Percentiles rank a stretch among this genome's conserved stretches.
phyloP scores from a whole-genome alignment of 768 basidiomycete genomes.

The Rhizopogon sp. region DNA sequence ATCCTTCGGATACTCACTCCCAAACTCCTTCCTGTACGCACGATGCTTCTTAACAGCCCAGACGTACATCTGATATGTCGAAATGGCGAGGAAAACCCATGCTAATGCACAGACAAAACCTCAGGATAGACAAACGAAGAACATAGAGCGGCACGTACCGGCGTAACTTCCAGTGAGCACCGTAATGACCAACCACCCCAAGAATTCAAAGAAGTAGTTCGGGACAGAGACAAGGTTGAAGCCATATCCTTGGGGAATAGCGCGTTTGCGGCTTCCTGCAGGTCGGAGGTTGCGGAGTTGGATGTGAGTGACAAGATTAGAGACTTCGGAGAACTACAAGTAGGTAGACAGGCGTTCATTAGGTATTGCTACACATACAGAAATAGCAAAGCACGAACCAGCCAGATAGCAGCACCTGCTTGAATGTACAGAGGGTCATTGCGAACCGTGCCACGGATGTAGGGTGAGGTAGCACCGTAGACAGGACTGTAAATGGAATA shows the following conservation, averaged over 20 bases:
- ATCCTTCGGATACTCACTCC: constrained; percentile 69
- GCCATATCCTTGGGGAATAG: constrained; percentile 90
- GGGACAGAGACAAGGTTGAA: constrained; percentile 85
- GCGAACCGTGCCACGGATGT: constrained; percentile 56
- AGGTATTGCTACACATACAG: neutral
- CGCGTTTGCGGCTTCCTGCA: constrained; percentile 67
- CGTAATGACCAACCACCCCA: constrained; percentile 69
- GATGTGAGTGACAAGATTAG: constrained; percentile 80
- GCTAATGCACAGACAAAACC: constrained; percentile 32
- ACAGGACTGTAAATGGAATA: constrained; percentile 77
- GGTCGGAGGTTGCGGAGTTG: constrained; percentile 83
- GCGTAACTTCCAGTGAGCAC: constrained; percentile 75
- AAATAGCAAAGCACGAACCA: constrained; percentile 45
- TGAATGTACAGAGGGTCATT: constrained; percentile 65
- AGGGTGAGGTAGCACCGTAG: constrained; percentile 62
- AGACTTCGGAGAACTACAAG: constrained; percentile 72
- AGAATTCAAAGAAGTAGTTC: constrained; percentile 90
- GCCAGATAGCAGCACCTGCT: constrained; percentile 63
- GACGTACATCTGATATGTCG: constrained; percentile 61
- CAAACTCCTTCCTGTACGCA: constrained; percentile 91
- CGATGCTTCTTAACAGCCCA: constrained; percentile 94
- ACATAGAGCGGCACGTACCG: constrained; percentile 41
- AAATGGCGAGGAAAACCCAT: constrained; percentile 59
- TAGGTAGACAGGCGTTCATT: neutral
- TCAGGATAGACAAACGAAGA: neutral